Conservation (phyloP, 768 basidiomycete species). For the Phlebiopsis flavidoalba region DNA sequence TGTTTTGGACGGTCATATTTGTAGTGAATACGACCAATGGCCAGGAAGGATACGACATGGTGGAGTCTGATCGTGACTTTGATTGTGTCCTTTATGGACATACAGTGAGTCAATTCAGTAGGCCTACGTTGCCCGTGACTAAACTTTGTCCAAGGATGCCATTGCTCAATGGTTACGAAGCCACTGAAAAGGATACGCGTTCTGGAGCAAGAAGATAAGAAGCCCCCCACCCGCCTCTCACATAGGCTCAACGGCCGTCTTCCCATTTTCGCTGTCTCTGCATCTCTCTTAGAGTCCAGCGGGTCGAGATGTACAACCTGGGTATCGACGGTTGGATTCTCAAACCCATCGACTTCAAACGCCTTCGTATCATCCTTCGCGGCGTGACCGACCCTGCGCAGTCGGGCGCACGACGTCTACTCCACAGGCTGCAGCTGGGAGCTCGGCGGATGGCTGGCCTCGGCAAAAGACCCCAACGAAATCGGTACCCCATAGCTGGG, state of each 20-base stretch:
- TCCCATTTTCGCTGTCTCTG: slow-evolving; percentile 80
- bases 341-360: slow-evolving; percentile 77
- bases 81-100: slow-evolving; percentile 81
- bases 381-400: slow-evolving; percentile 53
- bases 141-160: slow-evolving; percentile 54
- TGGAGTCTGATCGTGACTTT: slow-evolving; percentile 53
- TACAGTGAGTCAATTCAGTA: slow-evolving; percentile 47
- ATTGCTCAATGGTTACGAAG: slow-evolving; percentile 69
- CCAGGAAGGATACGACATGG: slow-evolving; percentile 62
- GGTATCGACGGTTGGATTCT: slow-evolving; percentile 82
- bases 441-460: slow-evolving; percentile 52
- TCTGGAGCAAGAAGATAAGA: slow-evolving; percentile 37
- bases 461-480: neutral
- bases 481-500: neutral
- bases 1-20: slow-evolving; percentile 55
- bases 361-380: slow-evolving; percentile 51
- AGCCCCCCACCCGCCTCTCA: slow-evolving; percentile 31
- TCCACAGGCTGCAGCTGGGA: slow-evolving; percentile 53
- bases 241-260: slow-evolving; percentile 55
- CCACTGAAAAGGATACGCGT: slow-evolving; percentile 62
- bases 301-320: slow-evolving; percentile 42
- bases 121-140: neutral
- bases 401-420: slow-evolving; percentile 50
- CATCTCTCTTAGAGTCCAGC: slow-evolving; percentile 60
- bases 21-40: slow-evolving; percentile 70